Evolutionary conservation across 2,329 filamentous ascomycete genomes (phyloP).

Genomic region (Helminthosporium solani): DNA sequence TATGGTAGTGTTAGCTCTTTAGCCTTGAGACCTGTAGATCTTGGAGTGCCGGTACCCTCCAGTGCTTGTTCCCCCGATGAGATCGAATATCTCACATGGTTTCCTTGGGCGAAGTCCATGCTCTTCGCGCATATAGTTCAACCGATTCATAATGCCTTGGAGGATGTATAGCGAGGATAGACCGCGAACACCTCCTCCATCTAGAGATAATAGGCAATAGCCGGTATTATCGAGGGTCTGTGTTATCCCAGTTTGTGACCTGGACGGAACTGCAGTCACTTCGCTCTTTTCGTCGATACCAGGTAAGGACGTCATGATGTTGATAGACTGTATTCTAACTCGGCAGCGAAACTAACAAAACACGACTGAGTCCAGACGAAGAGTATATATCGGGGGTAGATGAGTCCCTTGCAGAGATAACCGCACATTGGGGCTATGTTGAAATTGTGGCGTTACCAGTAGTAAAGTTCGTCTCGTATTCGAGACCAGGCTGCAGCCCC

Average conservation of each 20-base stretch:
- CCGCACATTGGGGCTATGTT: neutral
- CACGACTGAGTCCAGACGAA: no score
- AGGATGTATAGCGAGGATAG: constrained; percentile 25
- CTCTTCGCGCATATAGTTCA: constrained; percentile 16
- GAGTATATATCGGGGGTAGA: neutral
- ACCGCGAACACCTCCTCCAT: constrained; percentile 28
- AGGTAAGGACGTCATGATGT: neutral
- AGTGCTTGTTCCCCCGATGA: constrained; percentile 29
- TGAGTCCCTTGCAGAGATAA: neutral
- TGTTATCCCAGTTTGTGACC: neutral
- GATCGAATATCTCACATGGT: constrained; percentile 23
- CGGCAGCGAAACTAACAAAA: no score
- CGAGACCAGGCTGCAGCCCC: neutral
- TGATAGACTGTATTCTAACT: no score
- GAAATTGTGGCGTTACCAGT: neutral
- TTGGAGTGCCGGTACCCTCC: constrained; percentile 16
- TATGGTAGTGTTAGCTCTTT: neutral
- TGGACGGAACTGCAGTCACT: neutral
- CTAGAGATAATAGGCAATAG: constrained; percentile 22
- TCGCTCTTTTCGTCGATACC: neutral
- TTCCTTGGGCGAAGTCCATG: constrained; percentile 11
- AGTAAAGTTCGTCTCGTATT: neutral
- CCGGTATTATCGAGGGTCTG: constrained; percentile 17
- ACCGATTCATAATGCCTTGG: constrained; percentile 18
- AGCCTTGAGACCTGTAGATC: neutral